A percentile compares a stretch with the other conserved stretches of the same genome.
Evolutionary conservation across 129 eudicot species (phyloP).

Genomic region (Arctium lappa): DNA sequence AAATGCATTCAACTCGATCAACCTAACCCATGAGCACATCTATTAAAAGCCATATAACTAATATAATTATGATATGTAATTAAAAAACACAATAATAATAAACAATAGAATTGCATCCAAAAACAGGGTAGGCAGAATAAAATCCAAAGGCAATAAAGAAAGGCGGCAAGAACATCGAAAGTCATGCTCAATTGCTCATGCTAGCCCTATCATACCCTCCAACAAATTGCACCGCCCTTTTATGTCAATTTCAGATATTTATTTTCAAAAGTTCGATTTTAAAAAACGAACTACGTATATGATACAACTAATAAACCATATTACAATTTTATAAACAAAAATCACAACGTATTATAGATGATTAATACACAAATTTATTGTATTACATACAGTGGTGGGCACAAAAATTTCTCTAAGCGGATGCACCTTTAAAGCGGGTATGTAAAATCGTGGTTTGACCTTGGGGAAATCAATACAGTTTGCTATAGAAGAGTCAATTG

Average conservation of each 20-base stretch:
- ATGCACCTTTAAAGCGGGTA: no score
- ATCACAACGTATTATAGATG: neutral
- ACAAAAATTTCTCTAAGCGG: no score
- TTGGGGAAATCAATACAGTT: no score
- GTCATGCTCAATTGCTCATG: constrained; percentile 10
- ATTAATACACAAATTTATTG: no score
- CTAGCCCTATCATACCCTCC: neutral
- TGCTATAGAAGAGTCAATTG: no score
- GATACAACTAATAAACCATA: neutral
- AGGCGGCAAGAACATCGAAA: constrained; percentile 22
- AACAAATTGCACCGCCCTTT: neutral
- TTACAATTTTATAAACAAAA: neutral
- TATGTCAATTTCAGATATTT: neutral
- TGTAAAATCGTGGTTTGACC: no score
- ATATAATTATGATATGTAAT: neutral
- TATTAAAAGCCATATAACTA: no score
- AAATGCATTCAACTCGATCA: no score
- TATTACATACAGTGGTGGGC: no score
- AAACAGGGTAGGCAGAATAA: constrained; percentile 10
- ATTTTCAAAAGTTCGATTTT: neutral
- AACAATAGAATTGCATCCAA: neutral
- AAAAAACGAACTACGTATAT: neutral
- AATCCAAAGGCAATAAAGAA: constrained; percentile 34
- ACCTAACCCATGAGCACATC: no score
- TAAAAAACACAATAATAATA: neutral